These are phyloP conservation scores for Achlya hypogyna DNA, from an alignment of 352 stramenopile species.

Conservation along the genomic window DNA sequence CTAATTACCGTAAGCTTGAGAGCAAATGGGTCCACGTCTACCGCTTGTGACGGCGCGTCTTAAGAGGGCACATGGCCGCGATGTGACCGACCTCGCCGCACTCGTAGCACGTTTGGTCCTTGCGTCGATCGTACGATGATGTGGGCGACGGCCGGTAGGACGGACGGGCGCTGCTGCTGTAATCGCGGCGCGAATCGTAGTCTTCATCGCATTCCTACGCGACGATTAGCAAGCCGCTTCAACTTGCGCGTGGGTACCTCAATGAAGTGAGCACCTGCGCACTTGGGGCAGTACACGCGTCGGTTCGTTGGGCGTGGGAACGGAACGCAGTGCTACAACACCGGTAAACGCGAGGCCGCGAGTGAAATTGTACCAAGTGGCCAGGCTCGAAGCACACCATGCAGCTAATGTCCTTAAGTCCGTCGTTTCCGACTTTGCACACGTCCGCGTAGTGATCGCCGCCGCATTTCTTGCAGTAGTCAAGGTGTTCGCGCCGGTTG, in stretches of 20 bases:
- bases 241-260: conserved; percentile 16
- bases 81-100: conserved; percentile 66
- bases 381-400: conserved; percentile 61
- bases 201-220: conserved; percentile 8
- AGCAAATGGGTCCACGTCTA: conserved; percentile 23
- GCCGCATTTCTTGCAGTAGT: conserved; percentile 47
- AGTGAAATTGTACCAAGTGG: conserved; percentile 25
- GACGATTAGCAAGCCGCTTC: not conserved
- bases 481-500: conserved; percentile 33
- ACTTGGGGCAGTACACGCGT: conserved; percentile 61
- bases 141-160: conserved; percentile 34
- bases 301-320: conserved; percentile 54
- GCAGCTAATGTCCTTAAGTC: conserved; percentile 38
- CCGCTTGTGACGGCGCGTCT: conserved; percentile 19
- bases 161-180: conserved; percentile 31
- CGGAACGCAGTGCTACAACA: conserved; percentile 44
- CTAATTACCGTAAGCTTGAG: not conserved
- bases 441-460: conserved; percentile 30
- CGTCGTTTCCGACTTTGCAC: conserved; percentile 26
- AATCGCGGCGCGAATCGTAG: not conserved
- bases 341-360: not conserved
- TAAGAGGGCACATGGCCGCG: conserved; percentile 50
- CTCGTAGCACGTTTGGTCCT: conserved; percentile 41
- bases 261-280: conserved; percentile 44
- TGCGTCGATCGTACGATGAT: conserved; percentile 30